Base-by-base conservation (phyloP, 768 basidiomycete genomes). In the Postia placenta region DNA sequence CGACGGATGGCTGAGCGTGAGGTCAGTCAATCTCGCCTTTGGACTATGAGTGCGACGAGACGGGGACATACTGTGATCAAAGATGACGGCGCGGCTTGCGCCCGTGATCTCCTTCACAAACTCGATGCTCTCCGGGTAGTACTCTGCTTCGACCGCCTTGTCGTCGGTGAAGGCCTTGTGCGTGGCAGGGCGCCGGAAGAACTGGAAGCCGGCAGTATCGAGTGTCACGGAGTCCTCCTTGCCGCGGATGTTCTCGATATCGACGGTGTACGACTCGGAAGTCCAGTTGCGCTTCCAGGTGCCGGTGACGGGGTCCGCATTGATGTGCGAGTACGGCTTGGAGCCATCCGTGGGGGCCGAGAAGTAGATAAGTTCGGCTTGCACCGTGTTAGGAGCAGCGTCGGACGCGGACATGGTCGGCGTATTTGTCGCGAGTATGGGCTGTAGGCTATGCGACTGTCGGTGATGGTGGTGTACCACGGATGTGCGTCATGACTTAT, bases 41-140 rank as follows among this genome's bases (percentile, higher is more conserved):
- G n/a, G n/a, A n/a, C n/a, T 20, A 30, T 15, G 11, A 20, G 45
- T 22, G 15, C 12, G 56, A 45, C 23, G 11, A 2, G 19, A 6
- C 19, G 11, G n/a, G n/a, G 15, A 24, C 20, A 24, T n/a, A 80
- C 82, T 83, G 57, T 83, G 81, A 55, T 83, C 81, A 54, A 85
- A 85, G 12, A 83, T 44, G 15, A 81, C 74, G 11, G 80, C 78
- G 22, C 71, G 67, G 56, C 68, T 76, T 0, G 83, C 83, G 3
- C 83, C 81, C 0, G 81, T 81, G 7, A 78, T 48, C 50, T 75
- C 61, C 67, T 84, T 83, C 40, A 84, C 61, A 38, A 83, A 66
- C 57, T 76, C 75, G 14, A 71, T 66, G 56, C 76, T 76, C 63
- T 85, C 83, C 0, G 74, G 73, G 56, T 83, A 84, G 60, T 86